These are phyloP conservation scores for slime mould (Dictyostelium discoideum) DNA, from an alignment of 78 protist species.

Conservation along the genomic window DNA sequence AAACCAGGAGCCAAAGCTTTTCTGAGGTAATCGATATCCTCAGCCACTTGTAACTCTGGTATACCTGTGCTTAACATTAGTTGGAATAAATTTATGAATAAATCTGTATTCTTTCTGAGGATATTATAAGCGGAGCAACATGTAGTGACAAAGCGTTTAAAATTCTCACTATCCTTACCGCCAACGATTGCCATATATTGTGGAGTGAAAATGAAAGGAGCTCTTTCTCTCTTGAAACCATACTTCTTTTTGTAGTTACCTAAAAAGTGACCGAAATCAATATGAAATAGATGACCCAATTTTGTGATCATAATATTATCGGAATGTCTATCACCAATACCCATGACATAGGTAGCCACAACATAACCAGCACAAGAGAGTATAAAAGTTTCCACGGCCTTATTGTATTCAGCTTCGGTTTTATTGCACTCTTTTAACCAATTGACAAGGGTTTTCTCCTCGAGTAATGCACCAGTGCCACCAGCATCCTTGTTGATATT, in stretches of 20 bases:
- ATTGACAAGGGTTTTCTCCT: constrained; percentile 63
- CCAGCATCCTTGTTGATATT: constrained; percentile 87
- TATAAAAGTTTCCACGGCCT: constrained; percentile 90
- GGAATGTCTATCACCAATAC: constrained; percentile 98
- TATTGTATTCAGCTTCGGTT: constrained; percentile 30
- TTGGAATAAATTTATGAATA: constrained; percentile 91
- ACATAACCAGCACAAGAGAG: constrained; percentile 96
- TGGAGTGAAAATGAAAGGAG: constrained; percentile 97
- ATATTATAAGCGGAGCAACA: constrained; percentile 89
- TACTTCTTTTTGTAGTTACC: constrained; percentile 89
- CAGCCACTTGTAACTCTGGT: constrained; percentile 91
- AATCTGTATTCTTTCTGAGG: constrained; percentile 86
- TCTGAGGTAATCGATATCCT: constrained; percentile 88
- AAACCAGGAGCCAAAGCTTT: constrained; percentile 73
- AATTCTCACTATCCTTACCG: constrained; percentile 77
- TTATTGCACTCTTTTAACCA: constrained; percentile 88
- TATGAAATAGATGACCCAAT: constrained; percentile 87
- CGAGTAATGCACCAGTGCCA: constrained; percentile 91
- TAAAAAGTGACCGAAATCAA: constrained; percentile 93
- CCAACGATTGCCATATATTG: constrained; percentile 90
- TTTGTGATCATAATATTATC: constrained; percentile 93
- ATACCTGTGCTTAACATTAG: constrained; percentile 95
- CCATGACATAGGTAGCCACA: constrained; percentile 97
- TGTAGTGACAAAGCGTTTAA: constrained; percentile 72
- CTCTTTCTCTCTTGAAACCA: constrained; percentile 96